Conservation (phyloP, 371 early-diverging fungal species). For the Mucor irregularis region DNA sequence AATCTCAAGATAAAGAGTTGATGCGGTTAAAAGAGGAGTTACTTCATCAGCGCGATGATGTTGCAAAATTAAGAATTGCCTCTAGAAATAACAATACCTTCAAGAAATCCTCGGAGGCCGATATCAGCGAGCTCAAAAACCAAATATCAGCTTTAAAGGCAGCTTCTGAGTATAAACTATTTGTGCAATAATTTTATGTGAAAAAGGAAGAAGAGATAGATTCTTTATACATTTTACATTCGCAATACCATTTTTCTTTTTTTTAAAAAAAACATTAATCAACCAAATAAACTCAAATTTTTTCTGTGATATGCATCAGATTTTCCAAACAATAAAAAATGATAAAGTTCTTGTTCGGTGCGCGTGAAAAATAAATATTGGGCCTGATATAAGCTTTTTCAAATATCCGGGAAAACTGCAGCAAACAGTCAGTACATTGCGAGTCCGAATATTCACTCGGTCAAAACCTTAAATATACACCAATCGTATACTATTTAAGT, state of each 20-base stretch:
- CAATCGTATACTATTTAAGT: no score
- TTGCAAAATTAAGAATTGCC: constrained; percentile 61
- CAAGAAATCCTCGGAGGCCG: constrained; percentile 31
- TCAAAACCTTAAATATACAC: neutral
- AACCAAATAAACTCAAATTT: neutral
- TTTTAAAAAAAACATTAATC: neutral
- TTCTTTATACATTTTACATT: no score
- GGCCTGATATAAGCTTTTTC: no score
- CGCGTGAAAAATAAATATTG: no score
- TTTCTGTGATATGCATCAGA: no score
- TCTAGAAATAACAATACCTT: constrained; percentile 13
- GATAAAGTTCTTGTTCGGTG: no score
- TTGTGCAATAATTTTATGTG: constrained; percentile 16
- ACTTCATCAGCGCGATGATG: constrained; percentile 68
- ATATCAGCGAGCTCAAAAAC: constrained; percentile 49
- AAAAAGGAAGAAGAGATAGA: neutral
- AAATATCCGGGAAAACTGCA: no score
- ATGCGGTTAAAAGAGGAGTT: constrained; percentile 62
- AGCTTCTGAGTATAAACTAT: constrained; percentile 27
- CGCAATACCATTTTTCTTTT: no score
- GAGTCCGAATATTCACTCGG: neutral
- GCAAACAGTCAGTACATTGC: no score
- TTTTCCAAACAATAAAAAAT: neutral
- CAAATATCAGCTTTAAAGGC: constrained; percentile 56
- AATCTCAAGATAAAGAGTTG: constrained; percentile 64